phyloP scores from a whole-genome alignment of 2,329 filamentous ascomycete genomes.

The Beauveria rudraprayagi region DNA sequence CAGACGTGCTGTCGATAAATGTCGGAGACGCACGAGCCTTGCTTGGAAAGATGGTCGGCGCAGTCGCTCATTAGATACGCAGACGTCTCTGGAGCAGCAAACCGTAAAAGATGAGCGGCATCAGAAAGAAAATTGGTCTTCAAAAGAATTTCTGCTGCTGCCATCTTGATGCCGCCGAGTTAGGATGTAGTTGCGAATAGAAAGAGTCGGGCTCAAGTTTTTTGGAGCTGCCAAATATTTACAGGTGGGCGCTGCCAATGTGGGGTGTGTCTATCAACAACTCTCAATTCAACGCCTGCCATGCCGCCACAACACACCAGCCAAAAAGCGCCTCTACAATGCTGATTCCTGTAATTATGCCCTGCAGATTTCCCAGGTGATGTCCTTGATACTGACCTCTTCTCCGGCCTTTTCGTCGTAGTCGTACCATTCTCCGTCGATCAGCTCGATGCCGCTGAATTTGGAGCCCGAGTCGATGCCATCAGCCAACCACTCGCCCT shows the following conservation, averaged over 20 bases:
- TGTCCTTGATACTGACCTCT: slow-evolving; percentile 84
- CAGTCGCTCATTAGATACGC: slow-evolving; percentile 51
- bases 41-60: slow-evolving; percentile 39
- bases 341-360: slow-evolving; percentile 35
- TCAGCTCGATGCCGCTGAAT: slow-evolving; percentile 73
- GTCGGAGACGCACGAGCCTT: slow-evolving; percentile 36
- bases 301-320: neutral
- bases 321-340: neutral
- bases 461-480: slow-evolving; percentile 73
- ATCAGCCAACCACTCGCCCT: slow-evolving; percentile 87
- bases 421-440: slow-evolving; percentile 93
- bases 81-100: slow-evolving; percentile 46
- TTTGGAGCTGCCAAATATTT: neutral
- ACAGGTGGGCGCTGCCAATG: neutral
- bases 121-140: slow-evolving; percentile 44
- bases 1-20: slow-evolving; percentile 48
- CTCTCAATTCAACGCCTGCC: slow-evolving; percentile 4
- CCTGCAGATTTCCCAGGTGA: slow-evolving; percentile 78
- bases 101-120: slow-evolving; percentile 49
- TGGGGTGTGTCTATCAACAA: slow-evolving; percentile 3
- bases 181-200: neutral
- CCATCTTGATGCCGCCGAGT: slow-evolving; percentile 12
- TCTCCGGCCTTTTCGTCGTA: slow-evolving; percentile 92
- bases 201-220: neutral
- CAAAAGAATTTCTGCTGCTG: slow-evolving; percentile 15